Evolutionary conservation across 2,329 filamentous ascomycete genomes (phyloP).

Genomic region (Pseudogymnoascus sp.): DNA sequence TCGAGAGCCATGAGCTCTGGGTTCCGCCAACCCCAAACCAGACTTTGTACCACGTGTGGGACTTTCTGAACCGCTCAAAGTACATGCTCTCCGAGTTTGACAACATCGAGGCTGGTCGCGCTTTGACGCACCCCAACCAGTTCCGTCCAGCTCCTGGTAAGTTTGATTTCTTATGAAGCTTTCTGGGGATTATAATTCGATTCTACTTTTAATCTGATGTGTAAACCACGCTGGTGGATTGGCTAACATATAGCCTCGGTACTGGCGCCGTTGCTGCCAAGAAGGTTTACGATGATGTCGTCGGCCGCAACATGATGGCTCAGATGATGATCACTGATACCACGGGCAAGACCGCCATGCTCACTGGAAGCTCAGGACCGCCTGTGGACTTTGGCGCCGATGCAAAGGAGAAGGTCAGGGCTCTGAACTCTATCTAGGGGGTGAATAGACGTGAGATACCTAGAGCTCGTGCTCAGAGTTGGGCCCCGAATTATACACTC

Average conservation of each 20-base stretch:
- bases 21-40: conserved; percentile 23
- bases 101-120: conserved; percentile 30
- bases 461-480: neutral
- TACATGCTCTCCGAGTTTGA: conserved; percentile 38
- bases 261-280: conserved; percentile 17
- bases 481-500: neutral
- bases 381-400: conserved; percentile 17
- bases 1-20: conserved; percentile 19
- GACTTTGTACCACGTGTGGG: conserved; percentile 34
- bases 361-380: conserved; percentile 15
- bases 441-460: neutral
- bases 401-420: conserved; percentile 17
- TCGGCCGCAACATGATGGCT: conserved; percentile 19
- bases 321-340: conserved; percentile 21
- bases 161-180: neutral
- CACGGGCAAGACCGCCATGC: conserved; percentile 16
- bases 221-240: neutral
- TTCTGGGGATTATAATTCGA: neutral
- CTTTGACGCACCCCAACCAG: conserved; percentile 31
- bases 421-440: conserved; percentile 3
- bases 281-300: conserved; percentile 19
- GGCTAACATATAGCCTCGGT: conserved; percentile 7
- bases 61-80: conserved; percentile 35
- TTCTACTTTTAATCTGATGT: neutral
- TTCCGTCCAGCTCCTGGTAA: conserved; percentile 23